phyloP scores from a whole-genome alignment of 2,329 filamentous ascomycete species.

The Tolypocladium tropicale region DNA sequence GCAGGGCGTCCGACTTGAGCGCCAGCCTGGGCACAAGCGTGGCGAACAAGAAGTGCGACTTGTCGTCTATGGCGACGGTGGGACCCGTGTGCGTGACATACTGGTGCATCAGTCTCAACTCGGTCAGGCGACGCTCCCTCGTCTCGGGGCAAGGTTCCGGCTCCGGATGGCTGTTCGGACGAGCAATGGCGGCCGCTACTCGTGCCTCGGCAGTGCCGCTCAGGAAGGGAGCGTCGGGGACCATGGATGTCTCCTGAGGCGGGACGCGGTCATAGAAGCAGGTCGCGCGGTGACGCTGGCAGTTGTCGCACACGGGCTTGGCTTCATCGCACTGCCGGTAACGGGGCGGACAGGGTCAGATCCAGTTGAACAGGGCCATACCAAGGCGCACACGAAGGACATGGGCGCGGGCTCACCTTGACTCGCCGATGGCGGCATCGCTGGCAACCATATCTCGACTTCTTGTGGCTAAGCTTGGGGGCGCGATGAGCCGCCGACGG shows the following conservation, averaged over 20 bases:
- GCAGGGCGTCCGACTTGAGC: conserved; percentile 8
- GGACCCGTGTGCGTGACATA: conserved; percentile 7
- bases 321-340: conserved; percentile 8
- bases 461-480: conserved; percentile 9
- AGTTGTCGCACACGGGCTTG: conserved; percentile 9
- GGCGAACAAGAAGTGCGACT: conserved; percentile 4
- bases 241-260: neutral
- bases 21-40: conserved; percentile 5
- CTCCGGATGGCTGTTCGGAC: neutral
- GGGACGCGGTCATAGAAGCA: conserved; percentile 10
- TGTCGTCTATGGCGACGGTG: conserved; percentile 7
- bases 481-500: conserved; percentile 4
- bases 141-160: conserved; percentile 7
- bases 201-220: conserved; percentile 3
- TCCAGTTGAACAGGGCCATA: too few relatives aligned
- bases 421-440: conserved; percentile 9
- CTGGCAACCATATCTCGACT: conserved; percentile 10
- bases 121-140: conserved; percentile 7
- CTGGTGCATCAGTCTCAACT: conserved; percentile 9
- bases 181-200: conserved; percentile 1
- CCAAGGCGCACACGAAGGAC: too few relatives aligned
- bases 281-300: conserved; percentile 5
- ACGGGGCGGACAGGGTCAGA: neutral
- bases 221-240: conserved; percentile 3
- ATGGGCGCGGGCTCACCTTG: conserved; percentile 3